These are phyloP conservation scores for Solanum etuberosum DNA, from an alignment of 257 asterid genomes.

Conservation along the genomic window DNA sequence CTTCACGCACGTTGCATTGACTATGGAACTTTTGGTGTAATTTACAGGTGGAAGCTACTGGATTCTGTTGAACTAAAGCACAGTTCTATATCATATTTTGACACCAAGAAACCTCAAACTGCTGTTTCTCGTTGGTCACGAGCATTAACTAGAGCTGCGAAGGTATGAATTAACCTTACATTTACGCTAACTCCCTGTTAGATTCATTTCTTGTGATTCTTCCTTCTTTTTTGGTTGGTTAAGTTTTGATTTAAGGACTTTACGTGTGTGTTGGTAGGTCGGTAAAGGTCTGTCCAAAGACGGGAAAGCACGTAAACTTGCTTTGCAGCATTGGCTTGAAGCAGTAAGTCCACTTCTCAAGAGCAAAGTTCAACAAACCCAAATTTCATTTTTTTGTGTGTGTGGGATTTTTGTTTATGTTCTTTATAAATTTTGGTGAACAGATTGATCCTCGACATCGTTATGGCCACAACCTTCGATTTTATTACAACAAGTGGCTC, in stretches of 20 bases:
- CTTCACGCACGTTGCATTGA: not conserved
- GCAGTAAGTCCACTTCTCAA: constrained; percentile 48
- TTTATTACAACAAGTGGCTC: constrained; percentile 64
- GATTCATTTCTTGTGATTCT: not conserved
- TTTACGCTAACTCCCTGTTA: not conserved
- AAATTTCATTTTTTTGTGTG: not conserved
- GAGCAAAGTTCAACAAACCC: not conserved
- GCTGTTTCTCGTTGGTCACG: constrained; percentile 79
- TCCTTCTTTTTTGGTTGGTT: not conserved
- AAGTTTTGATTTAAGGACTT: not conserved
- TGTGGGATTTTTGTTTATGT: not conserved
- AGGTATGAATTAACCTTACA: constrained; percentile 21
- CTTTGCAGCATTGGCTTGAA: constrained; percentile 87
- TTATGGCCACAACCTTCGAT: constrained; percentile 79
- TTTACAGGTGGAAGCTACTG: constrained; percentile 75
- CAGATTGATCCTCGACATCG: constrained; percentile 90
- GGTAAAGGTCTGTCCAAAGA: constrained; percentile 79
- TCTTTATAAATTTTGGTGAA: not conserved
- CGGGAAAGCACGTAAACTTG: constrained; percentile 76
- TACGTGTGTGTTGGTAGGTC: constrained; percentile 24
- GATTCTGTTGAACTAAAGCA: constrained; percentile 73
- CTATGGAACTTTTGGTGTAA: not conserved
- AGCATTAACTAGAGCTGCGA: constrained; percentile 68
- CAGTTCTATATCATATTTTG: constrained; percentile 62
- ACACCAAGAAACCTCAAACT: constrained; percentile 59